Evolutionary conservation across 116 monocot genomes (phyloP).

Genomic region (Papilionanthe hybrid): DNA sequence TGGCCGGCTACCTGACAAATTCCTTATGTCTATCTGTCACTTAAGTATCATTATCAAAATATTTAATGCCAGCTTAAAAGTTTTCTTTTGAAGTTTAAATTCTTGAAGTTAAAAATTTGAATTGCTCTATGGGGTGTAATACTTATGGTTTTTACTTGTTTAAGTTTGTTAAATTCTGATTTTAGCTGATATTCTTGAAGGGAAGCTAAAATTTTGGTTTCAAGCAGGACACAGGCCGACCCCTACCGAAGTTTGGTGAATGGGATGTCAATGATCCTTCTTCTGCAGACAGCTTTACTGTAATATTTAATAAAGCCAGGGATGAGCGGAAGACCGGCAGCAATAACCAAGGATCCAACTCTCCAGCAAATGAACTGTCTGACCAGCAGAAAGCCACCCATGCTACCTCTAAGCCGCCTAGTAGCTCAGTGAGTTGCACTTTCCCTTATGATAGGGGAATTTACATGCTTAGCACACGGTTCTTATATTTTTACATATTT

Average conservation of each 20-base stretch:
- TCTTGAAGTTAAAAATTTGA: too few species aligned
- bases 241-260: conserved; percentile 25
- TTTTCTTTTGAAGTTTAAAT: too few species aligned
- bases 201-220: background rate
- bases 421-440: background rate
- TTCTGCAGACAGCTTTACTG: conserved; percentile 25
- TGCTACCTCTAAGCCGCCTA: background rate
- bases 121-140: background rate
- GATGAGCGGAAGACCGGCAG: conserved; percentile 23
- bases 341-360: background rate
- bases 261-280: conserved; percentile 28
- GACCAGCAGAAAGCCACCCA: background rate
- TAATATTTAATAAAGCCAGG: conserved; percentile 24
- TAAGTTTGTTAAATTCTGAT: background rate
- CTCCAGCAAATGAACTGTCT: background rate
- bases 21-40: too few species aligned
- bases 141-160: background rate
- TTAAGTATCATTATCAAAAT: too few species aligned
- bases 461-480: too few species aligned
- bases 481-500: too few species aligned
- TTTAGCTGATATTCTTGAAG: background rate
- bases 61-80: too few species aligned
- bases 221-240: conserved; percentile 11
- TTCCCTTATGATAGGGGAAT: background rate
- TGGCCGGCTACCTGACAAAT: too few species aligned